Evolutionary conservation across 2,329 filamentous ascomycete species (phyloP).

Genomic region (Neofusicoccum umdonicola): DNA sequence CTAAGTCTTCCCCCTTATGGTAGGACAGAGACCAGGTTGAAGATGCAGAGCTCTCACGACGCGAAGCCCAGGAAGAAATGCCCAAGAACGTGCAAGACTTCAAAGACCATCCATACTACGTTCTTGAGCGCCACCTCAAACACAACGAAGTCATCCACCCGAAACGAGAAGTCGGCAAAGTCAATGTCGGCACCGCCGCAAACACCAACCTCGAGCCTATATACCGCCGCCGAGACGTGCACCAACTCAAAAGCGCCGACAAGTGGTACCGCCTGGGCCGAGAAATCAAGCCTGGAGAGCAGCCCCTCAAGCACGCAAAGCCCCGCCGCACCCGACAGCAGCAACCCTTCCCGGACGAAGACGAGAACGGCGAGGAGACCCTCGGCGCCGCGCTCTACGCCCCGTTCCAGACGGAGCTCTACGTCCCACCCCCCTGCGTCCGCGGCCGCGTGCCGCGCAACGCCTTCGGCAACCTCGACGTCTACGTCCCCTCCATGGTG

Average conservation of each 20-base stretch:
- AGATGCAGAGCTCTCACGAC: conserved; percentile 68
- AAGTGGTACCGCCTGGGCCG: conserved; percentile 89
- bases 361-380: conserved; percentile 35
- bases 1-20: not conserved
- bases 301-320: conserved; percentile 70
- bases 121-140: conserved; percentile 79
- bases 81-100: conserved; percentile 84
- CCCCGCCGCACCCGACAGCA: conserved; percentile 29
- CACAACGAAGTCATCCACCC: conserved; percentile 80
- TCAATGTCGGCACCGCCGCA: conserved; percentile 62
- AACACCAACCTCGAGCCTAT: conserved; percentile 68
- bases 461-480: conserved; percentile 60
- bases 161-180: conserved; percentile 70
- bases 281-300: conserved; percentile 71
- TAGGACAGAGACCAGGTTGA: conserved; percentile 79
- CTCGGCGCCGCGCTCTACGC: conserved; percentile 58
- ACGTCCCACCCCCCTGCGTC: conserved; percentile 72
- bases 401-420: conserved; percentile 64
- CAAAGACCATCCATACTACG: conserved; percentile 73
- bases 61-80: conserved; percentile 73
- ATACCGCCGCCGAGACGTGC: conserved; percentile 79
- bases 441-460: conserved; percentile 67
- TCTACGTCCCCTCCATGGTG: conserved; percentile 64
- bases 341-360: conserved; percentile 23
- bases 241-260: conserved; percentile 72